These are phyloP conservation scores for Coemansia sp. DNA, from an alignment of 192 early-diverging fungal genomes.

Conservation along the genomic window DNA sequence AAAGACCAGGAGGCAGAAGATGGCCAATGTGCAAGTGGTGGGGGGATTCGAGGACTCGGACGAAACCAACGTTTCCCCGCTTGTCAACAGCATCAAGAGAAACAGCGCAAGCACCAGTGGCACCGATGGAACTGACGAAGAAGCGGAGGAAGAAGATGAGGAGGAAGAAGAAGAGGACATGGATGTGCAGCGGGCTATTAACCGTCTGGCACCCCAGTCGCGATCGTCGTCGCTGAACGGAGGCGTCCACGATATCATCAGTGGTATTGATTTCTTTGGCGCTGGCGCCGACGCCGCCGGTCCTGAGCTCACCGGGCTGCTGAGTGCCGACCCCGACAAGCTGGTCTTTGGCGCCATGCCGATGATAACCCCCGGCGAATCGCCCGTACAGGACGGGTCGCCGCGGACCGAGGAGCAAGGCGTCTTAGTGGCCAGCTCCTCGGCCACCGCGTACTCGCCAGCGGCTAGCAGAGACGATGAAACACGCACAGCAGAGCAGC, in stretches of 20 bases:
- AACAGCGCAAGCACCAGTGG: constrained; percentile 5
- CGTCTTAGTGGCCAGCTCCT: constrained; percentile 1
- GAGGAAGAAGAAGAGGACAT: constrained; percentile 10
- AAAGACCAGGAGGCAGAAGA: constrained; percentile 4
- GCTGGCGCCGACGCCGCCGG: constrained; percentile 16
- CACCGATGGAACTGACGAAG: not conserved
- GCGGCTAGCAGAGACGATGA: not conserved
- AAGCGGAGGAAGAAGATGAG: not conserved
- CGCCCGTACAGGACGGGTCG: not conserved
- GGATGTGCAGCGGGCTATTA: constrained; percentile 34
- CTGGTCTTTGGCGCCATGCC: constrained; percentile 28
- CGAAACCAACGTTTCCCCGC: not conserved
- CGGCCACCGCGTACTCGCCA: constrained; percentile 15
- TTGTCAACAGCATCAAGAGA: not conserved
- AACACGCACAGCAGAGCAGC: not conserved
- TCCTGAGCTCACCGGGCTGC: constrained; percentile 47
- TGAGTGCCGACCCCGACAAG: constrained; percentile 36
- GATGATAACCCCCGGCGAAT: not conserved
- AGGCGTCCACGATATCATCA: constrained; percentile 30
- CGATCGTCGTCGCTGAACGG: constrained; percentile 3
- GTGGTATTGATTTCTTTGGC: constrained; percentile 48
- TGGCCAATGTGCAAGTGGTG: not conserved
- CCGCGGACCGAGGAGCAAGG: not conserved
- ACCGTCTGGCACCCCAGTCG: constrained; percentile 30
- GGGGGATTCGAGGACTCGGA: not conserved